phyloP scores from a whole-genome alignment of 306 rosid species.

The Cyamopsis tetragonoloba region DNA sequence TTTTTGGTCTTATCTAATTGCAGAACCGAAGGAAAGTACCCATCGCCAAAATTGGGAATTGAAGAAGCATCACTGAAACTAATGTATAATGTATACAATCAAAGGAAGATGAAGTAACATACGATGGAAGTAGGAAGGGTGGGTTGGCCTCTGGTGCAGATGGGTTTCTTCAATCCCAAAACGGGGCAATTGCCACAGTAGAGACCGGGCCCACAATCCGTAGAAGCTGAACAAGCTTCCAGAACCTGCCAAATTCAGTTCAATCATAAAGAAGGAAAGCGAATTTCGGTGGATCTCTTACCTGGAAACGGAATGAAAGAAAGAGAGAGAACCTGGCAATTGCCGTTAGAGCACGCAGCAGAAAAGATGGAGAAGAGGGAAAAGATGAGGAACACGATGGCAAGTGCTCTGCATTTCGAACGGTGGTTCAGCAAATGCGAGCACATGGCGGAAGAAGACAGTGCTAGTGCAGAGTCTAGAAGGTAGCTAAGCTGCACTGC shows the following conservation, averaged over 20 bases:
- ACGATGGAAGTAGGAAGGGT: constrained; percentile 60
- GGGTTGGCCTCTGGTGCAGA: constrained; percentile 83
- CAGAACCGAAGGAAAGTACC: constrained; percentile 9
- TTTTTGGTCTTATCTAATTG: not conserved
- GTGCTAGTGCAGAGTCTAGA: not conserved
- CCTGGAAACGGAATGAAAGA: not conserved
- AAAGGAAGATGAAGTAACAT: constrained; percentile 15
- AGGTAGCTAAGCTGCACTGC: not conserved
- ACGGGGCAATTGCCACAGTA: constrained; percentile 93
- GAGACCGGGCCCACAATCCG: constrained; percentile 79
- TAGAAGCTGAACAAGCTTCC: constrained; percentile 60
- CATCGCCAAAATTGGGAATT: not conserved
- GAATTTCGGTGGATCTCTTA: constrained; percentile 31
- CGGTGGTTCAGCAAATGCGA: constrained; percentile 33
- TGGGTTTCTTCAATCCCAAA: constrained; percentile 62
- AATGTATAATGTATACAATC: not conserved
- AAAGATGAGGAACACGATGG: constrained; percentile 36
- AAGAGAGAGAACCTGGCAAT: constrained; percentile 64
- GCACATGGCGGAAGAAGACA: constrained; percentile 47
- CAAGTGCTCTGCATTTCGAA: constrained; percentile 33
- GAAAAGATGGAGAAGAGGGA: constrained; percentile 35
- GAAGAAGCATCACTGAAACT: not conserved
- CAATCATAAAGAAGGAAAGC: constrained; percentile 3
- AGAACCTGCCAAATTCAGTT: constrained; percentile 48
- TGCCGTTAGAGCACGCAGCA: constrained; percentile 64